Evolutionary conservation across 805 yeast species (phyloP).

Genomic region (Phaffomyces opuntiae): DNA sequence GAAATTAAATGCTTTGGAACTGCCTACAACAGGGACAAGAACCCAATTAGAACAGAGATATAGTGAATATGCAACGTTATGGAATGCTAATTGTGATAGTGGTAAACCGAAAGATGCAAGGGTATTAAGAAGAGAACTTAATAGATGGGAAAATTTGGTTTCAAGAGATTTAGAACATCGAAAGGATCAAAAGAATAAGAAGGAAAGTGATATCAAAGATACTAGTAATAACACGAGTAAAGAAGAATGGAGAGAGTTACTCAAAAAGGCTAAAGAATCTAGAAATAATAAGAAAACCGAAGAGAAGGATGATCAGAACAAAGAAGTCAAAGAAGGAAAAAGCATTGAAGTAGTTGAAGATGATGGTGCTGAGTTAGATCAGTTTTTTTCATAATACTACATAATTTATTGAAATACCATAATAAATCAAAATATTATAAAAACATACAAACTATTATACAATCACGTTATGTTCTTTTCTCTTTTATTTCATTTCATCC

Average conservation of each 20-base stretch:
- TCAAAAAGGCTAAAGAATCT: conserved; percentile 10
- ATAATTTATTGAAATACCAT: too few relatives aligned
- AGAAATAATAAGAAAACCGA: conserved; percentile 4
- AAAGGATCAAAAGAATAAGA: not conserved
- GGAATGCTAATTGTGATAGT: conserved; percentile 79
- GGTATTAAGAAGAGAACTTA: conserved; percentile 47
- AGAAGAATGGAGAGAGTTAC: conserved; percentile 18
- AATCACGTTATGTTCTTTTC: not conserved
- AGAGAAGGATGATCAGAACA: not conserved
- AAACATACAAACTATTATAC: too few relatives aligned
- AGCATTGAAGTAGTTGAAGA: not conserved
- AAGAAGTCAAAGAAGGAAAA: not conserved
- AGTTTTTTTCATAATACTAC: not conserved
- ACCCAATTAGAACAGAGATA: conserved; percentile 61
- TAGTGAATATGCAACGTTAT: conserved; percentile 66
- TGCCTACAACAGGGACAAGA: conserved; percentile 60
- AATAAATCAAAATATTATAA: too few relatives aligned
- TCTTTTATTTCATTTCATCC: not conserved
- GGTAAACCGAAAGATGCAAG: conserved; percentile 52
- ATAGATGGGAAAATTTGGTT: conserved; percentile 54
- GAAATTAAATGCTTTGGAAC: conserved; percentile 44
- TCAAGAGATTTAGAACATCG: conserved; percentile 2
- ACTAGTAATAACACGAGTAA: conserved; percentile 10
- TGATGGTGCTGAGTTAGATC: not conserved
- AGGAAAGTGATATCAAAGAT: conserved; percentile 5